A percentile compares a stretch with the other conserved stretches of the same genome.
These are phyloP conservation scores for Eucalyptus marginata DNA, from an alignment of 345 rosid species.

Conservation along the genomic window DNA sequence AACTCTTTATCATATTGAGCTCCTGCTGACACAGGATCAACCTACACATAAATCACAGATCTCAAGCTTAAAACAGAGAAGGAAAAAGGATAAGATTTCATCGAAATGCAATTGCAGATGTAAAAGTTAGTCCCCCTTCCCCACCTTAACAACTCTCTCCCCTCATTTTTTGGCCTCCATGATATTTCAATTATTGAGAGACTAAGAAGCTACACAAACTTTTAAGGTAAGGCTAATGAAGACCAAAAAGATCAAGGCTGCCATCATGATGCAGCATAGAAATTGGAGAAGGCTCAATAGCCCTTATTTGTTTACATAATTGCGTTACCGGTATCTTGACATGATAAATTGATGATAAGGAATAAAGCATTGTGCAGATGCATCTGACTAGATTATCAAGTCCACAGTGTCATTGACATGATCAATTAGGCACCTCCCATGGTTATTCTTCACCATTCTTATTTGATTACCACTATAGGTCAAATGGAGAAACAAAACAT, in stretches of 20 bases:
- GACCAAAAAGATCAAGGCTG: not conserved
- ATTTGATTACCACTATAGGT: not conserved
- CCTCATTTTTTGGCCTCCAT: not conserved
- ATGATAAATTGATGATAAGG: not conserved
- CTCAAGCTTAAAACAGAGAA: not conserved
- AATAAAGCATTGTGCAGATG: not conserved
- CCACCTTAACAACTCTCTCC: not conserved
- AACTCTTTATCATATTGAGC: constrained; percentile 84
- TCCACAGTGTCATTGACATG: not conserved
- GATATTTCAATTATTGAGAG: not conserved
- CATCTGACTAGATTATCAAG: not conserved
- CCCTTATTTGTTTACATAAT: not conserved
- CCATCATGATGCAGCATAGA: not conserved
- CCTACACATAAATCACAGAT: constrained; percentile 30
- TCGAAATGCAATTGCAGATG: not conserved
- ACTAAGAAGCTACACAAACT: not conserved
- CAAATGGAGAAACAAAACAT: not conserved
- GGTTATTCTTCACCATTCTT: not conserved
- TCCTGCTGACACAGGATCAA: constrained; percentile 66
- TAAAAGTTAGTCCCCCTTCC: not conserved
- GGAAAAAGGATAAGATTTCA: not conserved
- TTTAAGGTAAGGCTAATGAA: not conserved
- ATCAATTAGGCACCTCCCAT: not conserved
- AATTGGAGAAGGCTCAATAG: not conserved
- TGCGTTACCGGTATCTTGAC: not conserved